Evolutionary conservation across 306 rosid species (phyloP).

Genomic region (Prunus armeniaca): DNA sequence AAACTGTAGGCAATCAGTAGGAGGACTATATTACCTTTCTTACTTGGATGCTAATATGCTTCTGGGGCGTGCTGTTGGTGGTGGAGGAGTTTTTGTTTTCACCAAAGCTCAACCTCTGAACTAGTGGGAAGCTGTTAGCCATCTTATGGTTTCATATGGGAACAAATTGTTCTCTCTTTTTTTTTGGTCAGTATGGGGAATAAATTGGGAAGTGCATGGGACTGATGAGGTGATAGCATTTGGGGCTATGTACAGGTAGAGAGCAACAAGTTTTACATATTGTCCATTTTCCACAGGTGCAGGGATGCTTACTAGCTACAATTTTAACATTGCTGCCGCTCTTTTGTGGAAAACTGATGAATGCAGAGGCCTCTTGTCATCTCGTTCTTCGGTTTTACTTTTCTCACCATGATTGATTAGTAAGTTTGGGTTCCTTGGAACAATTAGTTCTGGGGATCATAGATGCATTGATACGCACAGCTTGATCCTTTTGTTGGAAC

Average conservation of each 20-base stretch:
- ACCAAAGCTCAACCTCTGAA: slow-evolving; percentile 71
- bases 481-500: neutral
- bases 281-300: neutral
- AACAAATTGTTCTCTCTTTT: neutral
- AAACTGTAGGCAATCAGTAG: slow-evolving; percentile 55
- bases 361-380: neutral
- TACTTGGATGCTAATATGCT: slow-evolving; percentile 84
- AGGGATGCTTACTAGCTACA: neutral
- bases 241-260: neutral
- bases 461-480: neutral
- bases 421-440: neutral
- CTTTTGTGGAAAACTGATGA: neutral
- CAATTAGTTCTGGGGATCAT: neutral
- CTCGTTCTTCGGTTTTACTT: neutral
- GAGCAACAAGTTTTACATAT: neutral
- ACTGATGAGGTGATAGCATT: neutral
- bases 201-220: neutral
- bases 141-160: neutral
- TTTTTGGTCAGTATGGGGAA: neutral
- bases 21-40: slow-evolving; percentile 89
- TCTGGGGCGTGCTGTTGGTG: slow-evolving; percentile 93
- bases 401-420: neutral
- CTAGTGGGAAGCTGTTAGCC: slow-evolving; percentile 20
- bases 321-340: neutral
- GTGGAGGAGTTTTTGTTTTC: slow-evolving; percentile 90